These are phyloP conservation scores for Sporopachydermia quercuum DNA, from an alignment of 805 yeast genomes.

Conservation along the genomic window DNA sequence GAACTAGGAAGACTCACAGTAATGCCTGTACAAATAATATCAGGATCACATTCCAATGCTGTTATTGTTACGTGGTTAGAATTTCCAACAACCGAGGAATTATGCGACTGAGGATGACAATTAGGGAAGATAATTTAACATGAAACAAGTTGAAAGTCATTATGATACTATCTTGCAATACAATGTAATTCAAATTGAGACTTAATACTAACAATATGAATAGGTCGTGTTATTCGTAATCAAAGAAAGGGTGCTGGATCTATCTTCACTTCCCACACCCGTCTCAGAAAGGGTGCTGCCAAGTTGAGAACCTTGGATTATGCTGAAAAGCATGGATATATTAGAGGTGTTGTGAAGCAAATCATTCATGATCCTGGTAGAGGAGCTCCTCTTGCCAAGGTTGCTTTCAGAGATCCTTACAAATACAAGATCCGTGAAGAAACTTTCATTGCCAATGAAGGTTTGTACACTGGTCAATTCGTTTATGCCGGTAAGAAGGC, in stretches of 20 bases:
- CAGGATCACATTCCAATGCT: too few relatives aligned
- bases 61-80: too few relatives aligned
- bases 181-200: too few relatives aligned
- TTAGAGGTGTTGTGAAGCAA: conserved; percentile 97
- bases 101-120: too few relatives aligned
- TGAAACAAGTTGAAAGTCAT: not conserved
- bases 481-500: conserved; percentile 99
- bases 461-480: conserved; percentile 99
- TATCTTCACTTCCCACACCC: conserved; percentile 98
- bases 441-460: conserved; percentile 98
- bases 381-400: conserved; percentile 99
- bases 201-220: not conserved
- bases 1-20: too few relatives aligned
- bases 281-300: conserved; percentile 99
- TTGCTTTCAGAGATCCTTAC: conserved; percentile 99
- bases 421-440: conserved; percentile 95
- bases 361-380: conserved; percentile 99
- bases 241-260: conserved; percentile 99
- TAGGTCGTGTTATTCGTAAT: conserved; percentile 99
- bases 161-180: too few relatives aligned
- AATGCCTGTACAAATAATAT: too few relatives aligned
- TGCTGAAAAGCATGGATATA: conserved; percentile 99
- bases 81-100: too few relatives aligned
- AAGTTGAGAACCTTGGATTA: conserved; percentile 97
- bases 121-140: too few relatives aligned